These are phyloP conservation scores for Cercophora sp. DNA, from an alignment of 495 filamentous ascomycete genomes.

Conservation along the genomic window DNA sequence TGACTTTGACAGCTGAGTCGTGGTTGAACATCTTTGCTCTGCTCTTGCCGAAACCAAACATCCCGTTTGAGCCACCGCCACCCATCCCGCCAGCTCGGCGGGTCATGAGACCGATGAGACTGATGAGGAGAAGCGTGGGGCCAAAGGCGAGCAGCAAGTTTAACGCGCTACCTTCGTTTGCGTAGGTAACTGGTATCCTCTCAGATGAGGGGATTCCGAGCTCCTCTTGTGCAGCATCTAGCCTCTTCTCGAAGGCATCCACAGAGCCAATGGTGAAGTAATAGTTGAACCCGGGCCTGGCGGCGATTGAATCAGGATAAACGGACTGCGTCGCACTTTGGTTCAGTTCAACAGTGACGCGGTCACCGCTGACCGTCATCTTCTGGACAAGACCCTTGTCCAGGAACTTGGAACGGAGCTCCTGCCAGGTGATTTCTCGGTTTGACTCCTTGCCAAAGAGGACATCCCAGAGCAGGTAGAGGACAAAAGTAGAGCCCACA, in stretches of 20 bases:
- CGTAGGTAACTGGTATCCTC: conserved; percentile 86
- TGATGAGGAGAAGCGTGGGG: conserved; percentile 82
- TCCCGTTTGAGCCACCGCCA: conserved; percentile 67
- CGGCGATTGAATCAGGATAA: conserved; percentile 78
- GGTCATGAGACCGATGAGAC: conserved; percentile 67
- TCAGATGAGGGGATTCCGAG: conserved; percentile 78
- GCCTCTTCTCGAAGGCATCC: conserved; percentile 80
- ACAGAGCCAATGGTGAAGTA: conserved; percentile 95
- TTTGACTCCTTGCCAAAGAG: no score
- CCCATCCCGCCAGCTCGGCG: conserved; percentile 55
- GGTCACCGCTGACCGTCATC: conserved; percentile 69
- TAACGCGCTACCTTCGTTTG: conserved; percentile 65
- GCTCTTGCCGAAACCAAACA: conserved; percentile 94
- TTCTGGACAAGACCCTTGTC: conserved; percentile 95
- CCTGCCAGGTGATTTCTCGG: conserved; percentile 95
- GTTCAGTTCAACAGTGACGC: conserved; percentile 79
- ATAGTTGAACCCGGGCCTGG: conserved; percentile 69
- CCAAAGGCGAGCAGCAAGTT: conserved; percentile 70
- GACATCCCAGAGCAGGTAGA: no score
- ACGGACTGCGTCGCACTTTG: conserved; percentile 70
- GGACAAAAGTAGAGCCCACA: conserved; percentile 6
- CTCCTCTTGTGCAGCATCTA: conserved; percentile 84
- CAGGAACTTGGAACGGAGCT: conserved; percentile 85
- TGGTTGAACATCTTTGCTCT: conserved; percentile 96
- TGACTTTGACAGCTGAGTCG: conserved; percentile 90